Evolutionary conservation across 495 filamentous ascomycete genomes (phyloP).

Genomic region (Neurospora sp.): DNA sequence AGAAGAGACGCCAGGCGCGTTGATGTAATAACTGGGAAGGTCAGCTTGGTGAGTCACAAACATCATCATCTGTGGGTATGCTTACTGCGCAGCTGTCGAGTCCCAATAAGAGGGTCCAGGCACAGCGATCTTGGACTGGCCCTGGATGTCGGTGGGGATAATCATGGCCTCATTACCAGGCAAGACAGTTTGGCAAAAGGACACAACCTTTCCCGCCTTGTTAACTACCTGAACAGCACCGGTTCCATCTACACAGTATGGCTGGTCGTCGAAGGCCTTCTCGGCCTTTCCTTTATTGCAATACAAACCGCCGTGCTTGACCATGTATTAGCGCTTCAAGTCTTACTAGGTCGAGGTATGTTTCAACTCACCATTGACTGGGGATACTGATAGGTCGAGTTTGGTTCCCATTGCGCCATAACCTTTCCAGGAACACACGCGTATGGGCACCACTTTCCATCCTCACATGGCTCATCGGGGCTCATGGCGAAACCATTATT

Average conservation of each 20-base stretch:
- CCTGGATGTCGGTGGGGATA: slow-evolving; percentile 59
- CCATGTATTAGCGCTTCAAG: slow-evolving; percentile 15
- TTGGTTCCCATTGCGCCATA: slow-evolving; percentile 70
- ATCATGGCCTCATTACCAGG: slow-evolving; percentile 86
- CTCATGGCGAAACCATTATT: slow-evolving; percentile 83
- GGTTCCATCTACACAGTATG: slow-evolving; percentile 64
- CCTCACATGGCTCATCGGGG: slow-evolving; percentile 59
- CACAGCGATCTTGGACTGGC: slow-evolving; percentile 52
- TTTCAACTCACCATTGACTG: slow-evolving; percentile 57
- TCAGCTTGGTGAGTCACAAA: slow-evolving; percentile 7
- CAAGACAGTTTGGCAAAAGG: slow-evolving; percentile 76
- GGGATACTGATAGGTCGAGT: slow-evolving; percentile 57
- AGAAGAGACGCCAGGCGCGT: slow-evolving; percentile 54
- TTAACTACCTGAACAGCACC: slow-evolving; percentile 55
- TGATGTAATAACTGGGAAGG: slow-evolving; percentile 59
- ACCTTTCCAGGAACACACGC: slow-evolving; percentile 69
- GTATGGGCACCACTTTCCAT: slow-evolving; percentile 66
- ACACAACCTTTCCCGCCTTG: slow-evolving; percentile 48
- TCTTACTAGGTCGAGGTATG: not conserved
- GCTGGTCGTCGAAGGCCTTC: slow-evolving; percentile 59
- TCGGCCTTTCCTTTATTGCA: slow-evolving; percentile 60
- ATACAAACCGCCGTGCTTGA: slow-evolving; percentile 65
- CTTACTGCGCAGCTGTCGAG: slow-evolving; percentile 64
- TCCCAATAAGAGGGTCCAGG: slow-evolving; percentile 65
- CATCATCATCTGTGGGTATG: not conserved